Base-by-base conservation (phyloP, 805 yeast genomes). In the Pichia membranifaciens region DNA sequence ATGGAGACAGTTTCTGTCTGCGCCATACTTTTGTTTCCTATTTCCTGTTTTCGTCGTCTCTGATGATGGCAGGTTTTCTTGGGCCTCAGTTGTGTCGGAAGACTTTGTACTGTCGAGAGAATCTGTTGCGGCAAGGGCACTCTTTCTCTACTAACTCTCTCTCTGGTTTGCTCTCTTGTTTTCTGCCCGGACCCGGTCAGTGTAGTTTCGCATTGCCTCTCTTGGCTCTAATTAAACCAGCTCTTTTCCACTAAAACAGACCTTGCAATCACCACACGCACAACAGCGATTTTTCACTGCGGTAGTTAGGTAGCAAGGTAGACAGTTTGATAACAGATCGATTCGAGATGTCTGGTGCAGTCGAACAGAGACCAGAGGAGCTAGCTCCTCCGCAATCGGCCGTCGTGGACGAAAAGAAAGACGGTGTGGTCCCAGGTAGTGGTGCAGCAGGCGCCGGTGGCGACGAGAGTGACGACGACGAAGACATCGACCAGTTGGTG, bases 401-500 rank as follows among this genome's bases (percentile, higher is more conserved):
- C 31, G n/a, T n/a, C n/a, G n/a, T n/a, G n/a, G 28, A 41, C 33
- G 58, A 54, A 41, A 54, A 55, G 53, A 45, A 48, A 41, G 53
- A 48, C 22, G 34, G 34, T 40, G 43, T 5, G 12, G 20, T 29
- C 33, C 35, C 43, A 7, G n/a, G 29, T 10, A 36, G 9, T 25
- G 35, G 41, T 38, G 50, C 63, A 45, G 73, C 55, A 40, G 76
- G 61, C 22, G 76, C 65, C n/a, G 78, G 71, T 20, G 82, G 75
- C 33, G 81, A 75, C 41, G 42, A 38, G n/a, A 28, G 55, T 39
- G 75, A 63, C 22, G 84, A 79, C 55, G 51, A 47, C 7, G 84
- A 77, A 53, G 84, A 81, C 60, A 80, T 81, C 54, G 86, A 81
- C 57, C 84, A 81, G 66, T 78, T 83, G 67, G 78, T 83, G 57